Percentiles rank a stretch among this genome's conserved stretches.
Conservation (phyloP, 176 grass and related monocot genomes). For the Eleusine indica region DNA sequence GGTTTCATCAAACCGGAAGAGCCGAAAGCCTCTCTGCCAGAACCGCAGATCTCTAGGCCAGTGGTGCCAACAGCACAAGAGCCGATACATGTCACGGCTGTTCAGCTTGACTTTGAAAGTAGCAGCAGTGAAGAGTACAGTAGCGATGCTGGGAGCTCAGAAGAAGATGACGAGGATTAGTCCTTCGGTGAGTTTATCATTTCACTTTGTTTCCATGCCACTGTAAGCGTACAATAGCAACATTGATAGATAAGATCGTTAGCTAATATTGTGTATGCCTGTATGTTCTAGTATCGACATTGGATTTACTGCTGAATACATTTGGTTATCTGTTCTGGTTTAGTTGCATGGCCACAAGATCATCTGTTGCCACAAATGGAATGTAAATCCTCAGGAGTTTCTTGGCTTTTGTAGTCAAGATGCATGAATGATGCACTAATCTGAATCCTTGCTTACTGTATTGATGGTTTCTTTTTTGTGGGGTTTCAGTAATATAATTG, state of each 20-base stretch:
- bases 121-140: conserved; percentile 91
- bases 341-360: background rate
- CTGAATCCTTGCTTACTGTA: background rate
- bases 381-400: background rate
- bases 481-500: background rate
- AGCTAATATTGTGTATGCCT: background rate
- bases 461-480: background rate
- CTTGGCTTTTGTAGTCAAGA: background rate
- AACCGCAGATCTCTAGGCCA: conserved; percentile 20
- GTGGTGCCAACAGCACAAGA: conserved; percentile 38
- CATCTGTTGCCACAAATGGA: background rate
- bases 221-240: background rate
- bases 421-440: background rate
- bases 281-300: background rate
- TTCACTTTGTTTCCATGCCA: conserved; percentile 28
- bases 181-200: conserved; percentile 47
- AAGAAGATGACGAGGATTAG: conserved; percentile 95
- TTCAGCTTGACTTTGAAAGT: conserved; percentile 80
- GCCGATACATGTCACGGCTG: conserved; percentile 62
- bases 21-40: conserved; percentile 33
- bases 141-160: conserved; percentile 83
- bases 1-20: conserved; percentile 68
- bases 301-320: conserved; percentile 18
- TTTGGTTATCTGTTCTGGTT: conserved; percentile 1
- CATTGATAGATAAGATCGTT: background rate